Evolutionary conservation across 139 green algal species (phyloP).

Genomic region (Pleodorina starrii): DNA sequence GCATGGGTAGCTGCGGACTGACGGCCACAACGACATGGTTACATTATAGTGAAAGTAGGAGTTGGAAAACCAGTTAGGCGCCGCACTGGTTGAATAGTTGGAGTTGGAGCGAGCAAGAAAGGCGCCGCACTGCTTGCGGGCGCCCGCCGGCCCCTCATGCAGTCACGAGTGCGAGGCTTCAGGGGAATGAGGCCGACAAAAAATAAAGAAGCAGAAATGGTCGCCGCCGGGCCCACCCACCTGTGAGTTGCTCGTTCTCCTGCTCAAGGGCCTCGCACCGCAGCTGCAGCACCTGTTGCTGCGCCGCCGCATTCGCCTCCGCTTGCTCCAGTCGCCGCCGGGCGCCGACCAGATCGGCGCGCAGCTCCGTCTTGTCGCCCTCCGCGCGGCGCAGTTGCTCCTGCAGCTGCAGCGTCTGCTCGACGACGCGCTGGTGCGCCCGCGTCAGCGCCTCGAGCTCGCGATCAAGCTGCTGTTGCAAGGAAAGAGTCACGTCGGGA

Average conservation of each 20-base stretch:
- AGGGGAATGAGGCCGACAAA: too few relatives aligned
- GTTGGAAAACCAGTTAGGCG: too few relatives aligned
- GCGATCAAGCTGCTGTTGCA: background rate
- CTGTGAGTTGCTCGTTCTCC: slow-evolving; percentile 36
- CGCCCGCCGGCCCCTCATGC: too few relatives aligned
- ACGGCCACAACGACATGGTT: too few relatives aligned
- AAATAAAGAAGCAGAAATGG: too few relatives aligned
- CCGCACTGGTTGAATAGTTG: too few relatives aligned
- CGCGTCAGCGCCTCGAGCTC: background rate
- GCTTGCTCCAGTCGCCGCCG: slow-evolving; percentile 15
- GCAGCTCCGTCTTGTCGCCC: background rate
- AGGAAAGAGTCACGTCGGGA: background rate
- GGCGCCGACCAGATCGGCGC: background rate
- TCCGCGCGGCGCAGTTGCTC: background rate
- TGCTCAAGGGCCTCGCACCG: slow-evolving; percentile 24
- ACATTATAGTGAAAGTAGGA: too few relatives aligned
- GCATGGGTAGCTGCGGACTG: too few relatives aligned
- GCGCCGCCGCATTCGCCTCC: background rate
- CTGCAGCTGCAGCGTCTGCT: background rate
- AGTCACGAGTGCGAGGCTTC: too few relatives aligned
- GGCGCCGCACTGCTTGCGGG: too few relatives aligned
- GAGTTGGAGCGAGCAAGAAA: too few relatives aligned
- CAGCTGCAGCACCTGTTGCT: slow-evolving; percentile 3
- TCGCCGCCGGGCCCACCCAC: too few relatives aligned
- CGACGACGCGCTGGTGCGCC: background rate